These are phyloP conservation scores for Salix suchowensis DNA, from an alignment of 345 rosid genomes.

Conservation along the genomic window DNA sequence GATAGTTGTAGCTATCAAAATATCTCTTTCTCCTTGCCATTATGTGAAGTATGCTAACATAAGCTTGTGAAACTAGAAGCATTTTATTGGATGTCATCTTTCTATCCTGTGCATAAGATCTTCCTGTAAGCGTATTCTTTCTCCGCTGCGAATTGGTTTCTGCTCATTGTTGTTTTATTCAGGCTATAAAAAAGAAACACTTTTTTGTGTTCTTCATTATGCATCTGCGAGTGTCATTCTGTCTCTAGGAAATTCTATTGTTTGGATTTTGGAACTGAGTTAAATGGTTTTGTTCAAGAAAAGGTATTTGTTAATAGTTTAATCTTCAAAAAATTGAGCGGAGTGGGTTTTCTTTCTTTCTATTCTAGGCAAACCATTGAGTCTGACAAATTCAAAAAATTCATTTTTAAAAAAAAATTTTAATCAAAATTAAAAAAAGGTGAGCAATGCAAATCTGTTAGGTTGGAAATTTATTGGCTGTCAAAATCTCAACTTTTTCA, in stretches of 20 bases:
- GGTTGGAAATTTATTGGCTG: too few species aligned
- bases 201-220: neutral
- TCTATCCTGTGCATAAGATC: neutral
- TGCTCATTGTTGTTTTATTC: neutral
- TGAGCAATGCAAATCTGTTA: too few species aligned
- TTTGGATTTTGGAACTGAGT: neutral
- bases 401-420: neutral
- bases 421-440: too few species aligned
- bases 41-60: neutral
- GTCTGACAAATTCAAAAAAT: neutral
- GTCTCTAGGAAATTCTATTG: neutral
- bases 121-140: neutral
- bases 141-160: neutral
- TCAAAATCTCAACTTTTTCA: too few species aligned
- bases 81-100: neutral
- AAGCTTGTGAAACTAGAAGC: too few species aligned
- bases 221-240: neutral
- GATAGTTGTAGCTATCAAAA: neutral
- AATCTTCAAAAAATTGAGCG: neutral
- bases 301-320: neutral
- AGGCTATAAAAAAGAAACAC: neutral
- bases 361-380: too few species aligned
- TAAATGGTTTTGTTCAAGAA: neutral
- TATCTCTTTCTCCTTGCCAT: too few species aligned
- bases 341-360: too few species aligned